Conservation (phyloP, 352 stramenopile genomes). For the Globisporangium cederbergense region DNA sequence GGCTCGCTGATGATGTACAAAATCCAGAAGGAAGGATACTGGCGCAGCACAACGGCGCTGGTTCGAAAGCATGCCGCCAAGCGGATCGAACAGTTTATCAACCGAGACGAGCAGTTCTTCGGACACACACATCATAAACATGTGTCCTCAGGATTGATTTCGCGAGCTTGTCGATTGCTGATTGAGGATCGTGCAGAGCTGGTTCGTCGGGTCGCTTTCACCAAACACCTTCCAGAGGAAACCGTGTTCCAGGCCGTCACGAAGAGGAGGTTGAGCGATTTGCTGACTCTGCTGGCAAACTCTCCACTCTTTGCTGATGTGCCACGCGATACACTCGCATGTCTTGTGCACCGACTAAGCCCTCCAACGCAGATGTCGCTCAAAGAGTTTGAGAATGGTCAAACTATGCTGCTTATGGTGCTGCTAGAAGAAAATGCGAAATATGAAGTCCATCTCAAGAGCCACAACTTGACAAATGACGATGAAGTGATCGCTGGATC, state of each 20-base stretch:
- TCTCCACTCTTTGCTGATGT: conserved; percentile 7
- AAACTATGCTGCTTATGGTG: not conserved
- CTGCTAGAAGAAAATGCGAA: conserved; percentile 2
- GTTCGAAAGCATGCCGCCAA: conserved; percentile 7
- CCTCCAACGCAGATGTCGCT: not conserved
- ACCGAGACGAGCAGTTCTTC: not conserved
- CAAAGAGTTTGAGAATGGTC: not conserved
- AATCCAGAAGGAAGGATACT: conserved; percentile 16
- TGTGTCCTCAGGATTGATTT: conserved; percentile 18
- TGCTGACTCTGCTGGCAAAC: conserved; percentile 8
- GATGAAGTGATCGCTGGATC: not conserved
- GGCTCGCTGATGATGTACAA: conserved; percentile 17
- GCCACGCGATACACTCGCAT: conserved; percentile 12
- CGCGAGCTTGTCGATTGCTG: conserved; percentile 21
- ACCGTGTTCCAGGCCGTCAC: conserved; percentile 16
- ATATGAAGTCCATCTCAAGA: conserved; percentile 3
- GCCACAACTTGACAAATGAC: not conserved
- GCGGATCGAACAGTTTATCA: conserved; percentile 3
- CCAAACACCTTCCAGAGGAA: conserved; percentile 18
- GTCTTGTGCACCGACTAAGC: not conserved
- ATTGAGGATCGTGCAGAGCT: conserved; percentile 34
- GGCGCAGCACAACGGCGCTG: conserved; percentile 10
- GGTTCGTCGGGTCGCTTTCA: conserved; percentile 28
- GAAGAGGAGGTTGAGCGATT: conserved; percentile 9
- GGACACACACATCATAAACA: conserved; percentile 8